Base-by-base conservation (phyloP, 352 stramenopile species). In the Phytophthora europaea region DNA sequence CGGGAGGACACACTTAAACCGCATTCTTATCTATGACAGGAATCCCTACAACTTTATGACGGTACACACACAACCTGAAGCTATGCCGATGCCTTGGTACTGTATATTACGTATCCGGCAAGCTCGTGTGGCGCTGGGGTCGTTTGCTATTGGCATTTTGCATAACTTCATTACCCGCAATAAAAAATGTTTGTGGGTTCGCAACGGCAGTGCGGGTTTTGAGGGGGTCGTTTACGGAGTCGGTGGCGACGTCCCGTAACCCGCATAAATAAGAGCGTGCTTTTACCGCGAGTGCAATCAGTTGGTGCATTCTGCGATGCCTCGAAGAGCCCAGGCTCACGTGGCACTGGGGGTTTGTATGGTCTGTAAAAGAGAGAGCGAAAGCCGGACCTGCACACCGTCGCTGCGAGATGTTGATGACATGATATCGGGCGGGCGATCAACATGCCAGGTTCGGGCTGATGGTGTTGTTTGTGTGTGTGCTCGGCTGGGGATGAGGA, bases 391-490 rank as follows among this genome's bases (percentile, higher is more conserved):
- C 40, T 20, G 53, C 62, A 26, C 33, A 70, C 40, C 54, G 26
- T 43, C 18, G n/a, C 53, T 13, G 47, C 45, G 53, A 53, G 65
- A 73, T 73, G 58, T 73, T 73, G 59, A 67, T 73, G 50, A 63
- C 26, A 63, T 68, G 66, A 73, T 61, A 22, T 72, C 36, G 18
- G 33, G 7, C 34, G 3, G 18, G 51, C 50, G 48, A 72, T 73
- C 66, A 73, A 62, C 57, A 72, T 67, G 22, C 23, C 36, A 43
- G 36, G 36, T 15, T 43, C 36, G 34, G 34, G 34, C 15, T 40
- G 34, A 4, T 13, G 34, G 36, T 50, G 40, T 50, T 43, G 13
- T 15, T 16, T 43, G 36, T 16, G 36, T 18, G 36, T 43, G 12
- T 6, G 36, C 36, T 43, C 36, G 36, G 36, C 36, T 43, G 36